A percentile compares a stretch with the other conserved stretches of the same genome.
Conservation (phyloP, 2,329 filamentous ascomycete species). For the Rutstroemia sp. region DNA sequence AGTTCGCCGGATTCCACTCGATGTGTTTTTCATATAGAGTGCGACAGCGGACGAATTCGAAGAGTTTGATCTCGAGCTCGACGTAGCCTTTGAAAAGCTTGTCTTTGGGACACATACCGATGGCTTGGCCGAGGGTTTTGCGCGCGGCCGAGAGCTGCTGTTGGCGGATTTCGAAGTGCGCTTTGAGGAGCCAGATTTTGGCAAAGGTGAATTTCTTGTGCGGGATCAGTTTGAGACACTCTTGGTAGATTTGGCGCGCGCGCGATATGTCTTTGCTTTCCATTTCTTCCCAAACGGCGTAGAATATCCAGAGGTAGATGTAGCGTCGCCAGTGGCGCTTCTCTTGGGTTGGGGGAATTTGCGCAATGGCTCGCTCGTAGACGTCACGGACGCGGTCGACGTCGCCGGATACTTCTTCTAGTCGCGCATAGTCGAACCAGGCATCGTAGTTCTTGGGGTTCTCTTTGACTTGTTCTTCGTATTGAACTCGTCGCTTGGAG, state of each 20-base stretch:
- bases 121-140: slow-evolving; percentile 81
- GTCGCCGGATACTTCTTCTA: slow-evolving; percentile 83
- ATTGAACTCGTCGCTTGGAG: slow-evolving; percentile 87
- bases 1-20: slow-evolving; percentile 84
- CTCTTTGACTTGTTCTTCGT: slow-evolving; percentile 89
- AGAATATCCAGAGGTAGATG: slow-evolving; percentile 97
- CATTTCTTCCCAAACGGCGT: slow-evolving; percentile 90
- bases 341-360: slow-evolving; percentile 89
- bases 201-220: slow-evolving; percentile 97
- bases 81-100: slow-evolving; percentile 92
- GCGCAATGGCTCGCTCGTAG: slow-evolving; percentile 92
- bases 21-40: slow-evolving; percentile 92
- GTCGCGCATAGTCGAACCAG: slow-evolving; percentile 90
- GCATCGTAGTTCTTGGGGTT: slow-evolving; percentile 95
- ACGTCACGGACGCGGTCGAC: slow-evolving; percentile 79
- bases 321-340: slow-evolving; percentile 97
- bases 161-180: slow-evolving; percentile 88
- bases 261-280: slow-evolving; percentile 71
- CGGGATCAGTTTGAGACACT: slow-evolving; percentile 79
- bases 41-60: slow-evolving; percentile 87
- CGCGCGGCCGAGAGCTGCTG: slow-evolving; percentile 71
- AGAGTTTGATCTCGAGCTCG: slow-evolving; percentile 84
- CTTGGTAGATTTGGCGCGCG: slow-evolving; percentile 82
- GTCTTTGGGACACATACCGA: slow-evolving; percentile 94
- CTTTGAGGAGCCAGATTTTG: slow-evolving; percentile 91